Conservation (phyloP, 2,329 filamentous ascomycete genomes). For the Colletotrichum sp. region DNA sequence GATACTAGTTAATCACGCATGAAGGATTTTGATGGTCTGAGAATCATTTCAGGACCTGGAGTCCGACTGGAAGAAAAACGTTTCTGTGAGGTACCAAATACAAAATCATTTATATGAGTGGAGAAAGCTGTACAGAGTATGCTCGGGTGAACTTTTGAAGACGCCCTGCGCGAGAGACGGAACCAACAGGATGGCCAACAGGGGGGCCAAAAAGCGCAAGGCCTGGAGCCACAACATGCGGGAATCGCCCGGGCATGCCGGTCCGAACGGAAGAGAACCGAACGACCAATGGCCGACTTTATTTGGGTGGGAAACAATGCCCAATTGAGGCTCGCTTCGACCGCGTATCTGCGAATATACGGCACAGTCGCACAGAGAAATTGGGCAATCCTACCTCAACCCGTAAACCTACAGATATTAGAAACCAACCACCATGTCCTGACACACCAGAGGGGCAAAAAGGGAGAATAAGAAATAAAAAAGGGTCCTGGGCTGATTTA, state of each 20-base stretch:
- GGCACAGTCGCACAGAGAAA: not conserved
- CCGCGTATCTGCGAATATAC: not conserved
- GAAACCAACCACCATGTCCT: not conserved
- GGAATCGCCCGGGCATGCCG: not conserved
- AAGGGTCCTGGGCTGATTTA: conserved; percentile 14
- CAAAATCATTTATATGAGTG: not conserved
- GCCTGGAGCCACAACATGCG: not conserved
- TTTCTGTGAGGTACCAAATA: not conserved
- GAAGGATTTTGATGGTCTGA: not conserved
- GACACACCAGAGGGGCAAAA: not conserved
- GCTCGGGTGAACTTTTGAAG: not conserved
- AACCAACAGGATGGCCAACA: not conserved
- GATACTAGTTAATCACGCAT: not conserved
- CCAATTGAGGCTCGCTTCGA: not conserved
- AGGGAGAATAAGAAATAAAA: not conserved
- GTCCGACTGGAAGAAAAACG: not conserved
- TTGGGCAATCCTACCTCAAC: not conserved
- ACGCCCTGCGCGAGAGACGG: not conserved
- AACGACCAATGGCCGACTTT: not conserved
- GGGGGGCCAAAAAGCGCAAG: not conserved
- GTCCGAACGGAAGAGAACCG: not conserved
- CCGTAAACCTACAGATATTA: not conserved
- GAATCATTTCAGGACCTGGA: not conserved
- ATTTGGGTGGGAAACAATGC: not conserved
- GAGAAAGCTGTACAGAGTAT: not conserved